These are phyloP conservation scores for Mortierella sp. DNA, from an alignment of 371 early-diverging fungal genomes.

Conservation along the genomic window DNA sequence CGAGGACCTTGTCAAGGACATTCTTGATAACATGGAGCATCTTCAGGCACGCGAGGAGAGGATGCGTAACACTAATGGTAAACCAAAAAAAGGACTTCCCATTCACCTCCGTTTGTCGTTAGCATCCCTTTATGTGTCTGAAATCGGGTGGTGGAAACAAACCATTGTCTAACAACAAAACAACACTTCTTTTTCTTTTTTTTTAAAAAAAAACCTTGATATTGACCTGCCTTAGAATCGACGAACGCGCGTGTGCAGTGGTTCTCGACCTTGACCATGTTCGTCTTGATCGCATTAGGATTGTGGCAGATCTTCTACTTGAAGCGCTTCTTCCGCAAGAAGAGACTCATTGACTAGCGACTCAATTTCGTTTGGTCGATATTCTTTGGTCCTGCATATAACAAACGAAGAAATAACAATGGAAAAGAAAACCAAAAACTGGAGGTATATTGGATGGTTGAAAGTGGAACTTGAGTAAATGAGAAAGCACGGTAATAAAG, in stretches of 20 bases:
- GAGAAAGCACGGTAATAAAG: not conserved
- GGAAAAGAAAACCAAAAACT: not conserved
- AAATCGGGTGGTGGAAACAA: too few species aligned
- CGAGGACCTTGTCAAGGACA: constrained; percentile 79
- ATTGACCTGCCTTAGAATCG: constrained; percentile 73
- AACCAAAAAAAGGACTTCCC: not conserved
- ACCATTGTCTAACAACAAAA: not conserved
- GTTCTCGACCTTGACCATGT: constrained; percentile 78
- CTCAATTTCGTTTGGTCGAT: too few species aligned
- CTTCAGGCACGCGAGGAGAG: constrained; percentile 81
- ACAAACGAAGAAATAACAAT: not conserved
- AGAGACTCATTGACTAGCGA: constrained; percentile 80
- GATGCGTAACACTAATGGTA: constrained; percentile 92
- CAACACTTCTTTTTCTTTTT: not conserved
- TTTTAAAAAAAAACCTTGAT: too few species aligned
- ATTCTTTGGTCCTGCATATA: not conserved
- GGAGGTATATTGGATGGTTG: too few species aligned
- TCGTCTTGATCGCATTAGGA: constrained; percentile 74
- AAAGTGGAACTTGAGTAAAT: not conserved
- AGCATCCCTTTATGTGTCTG: too few species aligned
- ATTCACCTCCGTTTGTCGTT: too few species aligned
- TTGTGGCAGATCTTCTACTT: constrained; percentile 88
- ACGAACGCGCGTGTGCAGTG: constrained; percentile 87
- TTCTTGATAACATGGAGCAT: constrained; percentile 84
- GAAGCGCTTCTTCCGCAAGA: constrained; percentile 86